Evolutionary conservation across 2,329 filamentous ascomycete species (phyloP), one percentile per base, ranked within the genome.

Genomic region (Aureobasidium sp.): DNA sequence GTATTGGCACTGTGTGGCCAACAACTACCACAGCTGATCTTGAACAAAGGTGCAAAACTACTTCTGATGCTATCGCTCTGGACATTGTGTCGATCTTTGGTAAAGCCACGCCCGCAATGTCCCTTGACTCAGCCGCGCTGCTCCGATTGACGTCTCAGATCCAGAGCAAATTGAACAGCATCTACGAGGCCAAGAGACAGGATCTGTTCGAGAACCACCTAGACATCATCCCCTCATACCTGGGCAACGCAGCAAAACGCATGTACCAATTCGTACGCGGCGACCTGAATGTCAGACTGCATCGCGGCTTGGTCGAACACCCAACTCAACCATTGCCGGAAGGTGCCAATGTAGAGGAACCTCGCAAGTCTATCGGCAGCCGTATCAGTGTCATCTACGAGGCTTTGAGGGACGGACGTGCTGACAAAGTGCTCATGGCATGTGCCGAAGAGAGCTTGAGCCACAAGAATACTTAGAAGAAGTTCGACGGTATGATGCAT

Each of bases 241-340:
- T 63, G 16, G 57, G 60, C 44, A 54, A 47, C 6, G 59, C 57
- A 25, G 59, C 59, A 3, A 55, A 47, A 21, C 27, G 39, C 24
- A 52, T 63, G 53, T 63, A 63, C 52, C 45, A 52, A 14, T 63
- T 58, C 29, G 55, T 62, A 11, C 55, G 61, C n/a, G 27, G 54
- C 25, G 54, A 58, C 14, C 53, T 63, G 38, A 32, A 48, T 6
- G 45, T 61, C 2, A 56, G 54, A 7, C 25, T 63, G 37, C 59
- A 62, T 38, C 53, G 54, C 19, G 61, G 61, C 8, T 38, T 63
- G 17, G 55, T 61, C 24, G 61, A 63, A 53, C 58, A 63, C 38
- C 56, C 61, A 7, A 59, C 59, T 4, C 56, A 55, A 17, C 50
- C 56, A n/a, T 12, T 38, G 14, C 17, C 32, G 38, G 21, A 19